Base-by-base conservation (phyloP, 495 filamentous ascomycete species). In the Hypoxylon perforatum region DNA sequence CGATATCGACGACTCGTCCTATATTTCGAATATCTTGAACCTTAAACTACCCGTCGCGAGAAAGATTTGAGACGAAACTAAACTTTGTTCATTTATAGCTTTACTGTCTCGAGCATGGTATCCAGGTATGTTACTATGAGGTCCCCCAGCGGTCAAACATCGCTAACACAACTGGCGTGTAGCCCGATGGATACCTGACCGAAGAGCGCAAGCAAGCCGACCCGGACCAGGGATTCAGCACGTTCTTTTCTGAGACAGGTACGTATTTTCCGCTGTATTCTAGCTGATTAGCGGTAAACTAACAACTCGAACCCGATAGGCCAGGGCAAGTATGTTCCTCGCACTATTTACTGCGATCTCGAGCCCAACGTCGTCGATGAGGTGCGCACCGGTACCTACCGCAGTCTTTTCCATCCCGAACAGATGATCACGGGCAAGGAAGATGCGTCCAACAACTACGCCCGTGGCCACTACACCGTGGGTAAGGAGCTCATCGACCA, bases 181-280 rank as follows among this genome's bases (percentile, higher is more conserved):
- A 99, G 95, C 93, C 95, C 73, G 95, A 99, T 88, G 95, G 95
- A 80, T 97, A 92, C 82, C 87, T 99, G 81, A 98, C 94, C 71
- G 94, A 98, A 78, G 96, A 99, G 84, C 93, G 94, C 82, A 97
- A 97, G 83, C 86, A 82, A 66, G 87, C 87, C 73, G 92, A 97
- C 59, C 92, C 93, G 67, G 96, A 98, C 78, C 92, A 97, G 72
- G 95, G 95, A 58, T 99, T 99, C 86, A 97, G 93, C 87, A 98
- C 95, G 76, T 99, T 99, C 88, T 99, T 99, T 87, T 97, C 96
- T 63, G 95, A 99, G 86, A 99, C 95, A 71, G 95, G 95, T 97
- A 91, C 66, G 87, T 65, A 41, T 72, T n/a, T 47, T 12, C 23
- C n/a, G 17, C 11, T 42, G 8, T 15, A 14, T 17, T 33, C 36